Base-by-base conservation (phyloP, 192 early-diverging fungal species). In the Anaeromyces robustus region DNA sequence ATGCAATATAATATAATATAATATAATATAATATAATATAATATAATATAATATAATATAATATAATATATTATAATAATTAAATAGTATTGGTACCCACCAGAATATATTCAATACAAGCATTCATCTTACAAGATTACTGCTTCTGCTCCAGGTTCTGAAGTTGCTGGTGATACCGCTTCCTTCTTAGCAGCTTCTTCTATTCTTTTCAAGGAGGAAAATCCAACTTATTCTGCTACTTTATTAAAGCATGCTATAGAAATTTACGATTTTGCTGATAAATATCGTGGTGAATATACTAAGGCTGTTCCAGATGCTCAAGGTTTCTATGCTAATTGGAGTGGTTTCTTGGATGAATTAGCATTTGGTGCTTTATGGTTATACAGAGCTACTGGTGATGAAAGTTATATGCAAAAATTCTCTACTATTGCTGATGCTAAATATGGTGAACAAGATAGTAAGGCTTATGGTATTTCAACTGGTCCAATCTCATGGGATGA, bases 351-450 rank as follows among this genome's bases (percentile, higher is more conserved):
- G 13, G 85, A 87, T 78, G 86, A 91, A 79, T 81, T 91, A 0
- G 86, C 87, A 3, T 90, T 81, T 84, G 89, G 84, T 52, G 89
- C 89, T 22, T 83, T 88, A 18, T 91, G 90, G 90, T 84, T 91
- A 82, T 89, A 86, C 82, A 82, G 81, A 59, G 85, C 89, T 16
- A 90, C 89, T 12, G 83, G 83, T 17, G 82, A 88, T 29, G 3
- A 80, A 14, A 81, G 39, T 16, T 91, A 90, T 78, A 78, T 85
- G 78, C 52, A 81, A 17, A 87, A 86, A 68, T 88, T 89, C 3
- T 52, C 79, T 78, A 83, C 2, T 11, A 68, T 68, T 68, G 52
- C 52, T 68, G 80, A 90, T 37, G 5, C 85, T 86, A 37, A 83
- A 83, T 29, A 59, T 85, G 26, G 77, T 52, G 29, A 29, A 37